Base-by-base conservation (phyloP, 495 filamentous ascomycete species). In the Podospora bellae-mahoneyi region DNA sequence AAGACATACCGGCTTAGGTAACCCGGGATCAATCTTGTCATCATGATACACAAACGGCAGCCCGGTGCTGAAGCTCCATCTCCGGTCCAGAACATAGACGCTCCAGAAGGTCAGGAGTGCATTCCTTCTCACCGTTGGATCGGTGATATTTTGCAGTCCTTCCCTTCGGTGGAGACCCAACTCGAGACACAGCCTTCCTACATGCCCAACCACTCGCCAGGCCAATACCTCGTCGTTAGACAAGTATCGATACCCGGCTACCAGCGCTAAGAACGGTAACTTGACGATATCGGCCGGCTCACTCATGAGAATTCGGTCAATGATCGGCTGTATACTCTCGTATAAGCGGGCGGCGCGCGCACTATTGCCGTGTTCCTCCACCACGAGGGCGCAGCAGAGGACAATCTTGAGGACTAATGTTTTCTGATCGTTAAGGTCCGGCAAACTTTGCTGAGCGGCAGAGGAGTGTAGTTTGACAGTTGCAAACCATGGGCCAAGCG, bases 191-290 rank as follows among this genome's bases (percentile, higher is more conserved):
- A 92, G 86, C 0, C 92, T 85, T 6, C 88, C 85, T 10, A 90
- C 87, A 61, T 92, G 81, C 13, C 92, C 92, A 69, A 92, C 91
- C 19, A 92, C 80, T 0, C 92, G 85, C 86, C 92, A 96, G 6
- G 90, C 89, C 69, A 92, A 85, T 2, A 88, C 83, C 76, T 96
- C 92, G 71, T 95, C 90, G 65, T 91, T 91, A 23, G 85, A 87
- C 62, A 94, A 88, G 68, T 92, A 96, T 73, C 93, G 85, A 78
- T 96, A 97, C 60, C 92, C 94, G 20, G 90, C 91, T 66, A 90
- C 84, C 68, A 96, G 82, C 2, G 86, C 87, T 59, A 94, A 80
- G 19, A 96, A 83, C n/a, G 90, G 86, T 19, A 97, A 85, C 30
- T 82, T 87, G 63, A 86, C 88, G 32, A 93, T 80, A 62, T 90